Conservation (phyloP, 805 yeast species). For the Starmerella apis region DNA sequence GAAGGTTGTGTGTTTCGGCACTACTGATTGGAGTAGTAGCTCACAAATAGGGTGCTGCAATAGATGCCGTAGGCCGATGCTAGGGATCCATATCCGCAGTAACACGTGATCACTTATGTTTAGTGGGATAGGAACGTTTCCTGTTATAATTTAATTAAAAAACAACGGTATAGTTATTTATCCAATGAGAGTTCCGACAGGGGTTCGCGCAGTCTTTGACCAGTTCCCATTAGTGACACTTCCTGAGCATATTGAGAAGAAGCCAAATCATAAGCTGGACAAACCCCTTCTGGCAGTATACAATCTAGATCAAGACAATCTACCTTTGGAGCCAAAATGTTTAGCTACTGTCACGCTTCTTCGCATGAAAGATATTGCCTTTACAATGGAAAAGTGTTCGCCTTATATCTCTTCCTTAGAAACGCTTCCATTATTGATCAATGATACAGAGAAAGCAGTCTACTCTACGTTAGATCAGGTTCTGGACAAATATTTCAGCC, state of each 20-base stretch:
- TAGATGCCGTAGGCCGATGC: no score
- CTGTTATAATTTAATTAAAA: no score
- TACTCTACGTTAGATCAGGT: conserved; percentile 11
- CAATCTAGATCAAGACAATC: conserved; percentile 18
- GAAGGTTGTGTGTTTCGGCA: not conserved
- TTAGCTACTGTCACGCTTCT: conserved; percentile 24
- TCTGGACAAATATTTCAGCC: conserved; percentile 7
- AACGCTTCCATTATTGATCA: conserved; percentile 19
- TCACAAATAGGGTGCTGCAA: no score
- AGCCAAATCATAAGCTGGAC: not conserved
- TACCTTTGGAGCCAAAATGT: conserved; percentile 30
- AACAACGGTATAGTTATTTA: not conserved
- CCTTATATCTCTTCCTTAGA: conserved; percentile 20
- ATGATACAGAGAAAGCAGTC: not conserved
- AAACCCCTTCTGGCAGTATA: conserved; percentile 22
- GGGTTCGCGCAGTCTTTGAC: conserved; percentile 29
- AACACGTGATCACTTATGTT: no score
- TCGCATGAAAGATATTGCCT: not conserved
- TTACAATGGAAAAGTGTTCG: conserved; percentile 4
- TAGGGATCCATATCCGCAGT: no score
- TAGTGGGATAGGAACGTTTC: no score
- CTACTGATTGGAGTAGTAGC: not conserved
- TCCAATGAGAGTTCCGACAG: conserved; percentile 27
- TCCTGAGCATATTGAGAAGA: conserved; percentile 8
- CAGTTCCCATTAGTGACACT: conserved; percentile 28